Evolutionary conservation across 768 basidiomycete genomes (phyloP), one percentile per base, ranked within the genome.

Genomic region (Suillus placidus): DNA sequence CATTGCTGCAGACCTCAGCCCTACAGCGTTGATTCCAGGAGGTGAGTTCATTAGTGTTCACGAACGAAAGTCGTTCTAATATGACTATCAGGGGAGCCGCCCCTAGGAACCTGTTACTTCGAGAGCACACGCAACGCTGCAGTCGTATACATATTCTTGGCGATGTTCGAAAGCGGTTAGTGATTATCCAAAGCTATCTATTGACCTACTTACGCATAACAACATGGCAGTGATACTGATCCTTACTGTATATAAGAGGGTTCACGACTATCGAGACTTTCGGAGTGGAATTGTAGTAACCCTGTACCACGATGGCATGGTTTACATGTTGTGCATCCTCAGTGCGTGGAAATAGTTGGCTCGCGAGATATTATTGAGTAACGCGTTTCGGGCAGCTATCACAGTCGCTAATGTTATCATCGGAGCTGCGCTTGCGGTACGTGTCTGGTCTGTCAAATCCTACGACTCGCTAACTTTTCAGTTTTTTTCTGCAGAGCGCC

Each of bases 321-420:
- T 71, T 47, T 73, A 71, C 18, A 58, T 73, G 18, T 0, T 47
- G 45, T 71, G 67, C 35, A 69, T 73, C 20, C 62, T 66, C 35
- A 26, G 71, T 71, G 49, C 52, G 69, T 40, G 6, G 5, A 30
- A 9, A 51, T 1, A 18, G 14, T 40, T 30, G 14, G 1, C 8
- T 4, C 13, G 26, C 9, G 1, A 18, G 23, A 12, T 58, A 0
- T 12, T 2, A 9, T 16, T 0, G 16, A 6, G 23, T 6, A 49
- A 72, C 7, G 61, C 54, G 8, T 54, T 12, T 10, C 14, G 18
- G 3, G 18, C 20, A 71, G 71, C 58, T 26, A 55, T 72, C 63
- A 66, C 69, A 4, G 38, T 72, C 10, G 5, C 61, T 26, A 72
- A 72, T n/a, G 12, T 66, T 7, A 20, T 68, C 37, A 5, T 68